Conservation (phyloP, 495 filamentous ascomycete species). For the Penicillium psychrofluorescens region DNA sequence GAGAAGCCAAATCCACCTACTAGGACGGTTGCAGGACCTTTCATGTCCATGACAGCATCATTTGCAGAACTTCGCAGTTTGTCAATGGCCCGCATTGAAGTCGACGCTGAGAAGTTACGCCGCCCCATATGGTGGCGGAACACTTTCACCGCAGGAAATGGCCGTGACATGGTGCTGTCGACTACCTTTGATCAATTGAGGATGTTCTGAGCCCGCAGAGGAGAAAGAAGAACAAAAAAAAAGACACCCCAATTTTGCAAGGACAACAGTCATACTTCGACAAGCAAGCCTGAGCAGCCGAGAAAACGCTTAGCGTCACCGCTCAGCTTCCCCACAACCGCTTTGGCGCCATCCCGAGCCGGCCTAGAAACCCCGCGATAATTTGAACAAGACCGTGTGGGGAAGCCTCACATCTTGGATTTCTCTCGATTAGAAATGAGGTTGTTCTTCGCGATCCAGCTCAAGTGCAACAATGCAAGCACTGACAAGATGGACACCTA, state of each 20-base stretch:
- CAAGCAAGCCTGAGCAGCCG: no score
- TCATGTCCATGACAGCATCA: constrained; percentile 67
- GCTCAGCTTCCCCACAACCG: no score
- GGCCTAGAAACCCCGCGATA: no score
- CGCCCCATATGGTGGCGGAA: constrained; percentile 35
- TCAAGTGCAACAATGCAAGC: no score
- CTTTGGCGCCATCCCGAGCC: no score
- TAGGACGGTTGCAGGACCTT: constrained; percentile 60
- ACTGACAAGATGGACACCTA: no score
- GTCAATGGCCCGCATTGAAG: constrained; percentile 60
- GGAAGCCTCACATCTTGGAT: no score
- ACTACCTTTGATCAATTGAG: constrained; percentile 5
- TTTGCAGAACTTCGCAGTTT: constrained; percentile 67
- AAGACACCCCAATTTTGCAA: neutral
- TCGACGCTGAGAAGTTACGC: constrained; percentile 58
- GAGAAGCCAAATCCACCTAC: constrained; percentile 82
- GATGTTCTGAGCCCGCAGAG: constrained; percentile 11
- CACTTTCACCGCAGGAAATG: constrained; percentile 22
- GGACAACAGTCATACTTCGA: no score
- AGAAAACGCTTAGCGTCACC: no score
- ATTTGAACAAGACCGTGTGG: no score
- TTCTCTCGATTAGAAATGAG: no score
- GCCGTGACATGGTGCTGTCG: constrained; percentile 21
- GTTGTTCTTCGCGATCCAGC: no score
- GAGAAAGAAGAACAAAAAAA: constrained; percentile 5